phyloP scores from a whole-genome alignment of 495 filamentous ascomycete species.

The Chaetomium tenue region DNA sequence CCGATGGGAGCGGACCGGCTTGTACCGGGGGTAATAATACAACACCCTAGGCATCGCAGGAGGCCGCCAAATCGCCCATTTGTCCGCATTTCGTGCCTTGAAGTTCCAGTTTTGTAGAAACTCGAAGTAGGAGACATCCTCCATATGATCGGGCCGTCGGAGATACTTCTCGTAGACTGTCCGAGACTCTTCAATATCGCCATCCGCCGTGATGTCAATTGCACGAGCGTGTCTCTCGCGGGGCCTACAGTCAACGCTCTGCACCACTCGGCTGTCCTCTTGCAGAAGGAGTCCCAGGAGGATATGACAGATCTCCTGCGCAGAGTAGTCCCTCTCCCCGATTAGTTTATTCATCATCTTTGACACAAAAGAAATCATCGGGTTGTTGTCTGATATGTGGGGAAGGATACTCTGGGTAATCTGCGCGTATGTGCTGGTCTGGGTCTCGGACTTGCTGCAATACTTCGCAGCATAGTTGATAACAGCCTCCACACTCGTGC shows the following conservation, averaged over 20 bases:
- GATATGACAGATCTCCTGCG: constrained; percentile 12
- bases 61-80: too few relatives aligned
- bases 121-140: constrained; percentile 5
- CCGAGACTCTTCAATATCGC: constrained; percentile 9
- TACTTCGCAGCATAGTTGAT: constrained; percentile 9
- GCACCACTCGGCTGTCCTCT: constrained; percentile 6
- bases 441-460: constrained; percentile 2
- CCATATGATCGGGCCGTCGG: constrained; percentile 2
- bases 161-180: constrained; percentile 7
- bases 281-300: constrained; percentile 1
- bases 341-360: constrained; percentile 3
- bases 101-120: constrained; percentile 5
- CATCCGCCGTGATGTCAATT: constrained; percentile 5
- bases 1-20: too few relatives aligned
- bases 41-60: too few relatives aligned
- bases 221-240: not conserved
- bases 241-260: constrained; percentile 3
- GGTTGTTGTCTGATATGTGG: constrained; percentile 6
- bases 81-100: too few relatives aligned
- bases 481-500: constrained; percentile 3
- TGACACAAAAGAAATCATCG: constrained; percentile 4
- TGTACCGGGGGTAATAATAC: too few relatives aligned
- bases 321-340: constrained; percentile 7
- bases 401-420: not conserved
- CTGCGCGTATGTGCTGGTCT: constrained; percentile 5